Evolutionary conservation across 495 filamentous ascomycete genomes (phyloP), one percentile per base, ranked within the genome.

Genomic region (Clohesyomyces aquaticus): DNA sequence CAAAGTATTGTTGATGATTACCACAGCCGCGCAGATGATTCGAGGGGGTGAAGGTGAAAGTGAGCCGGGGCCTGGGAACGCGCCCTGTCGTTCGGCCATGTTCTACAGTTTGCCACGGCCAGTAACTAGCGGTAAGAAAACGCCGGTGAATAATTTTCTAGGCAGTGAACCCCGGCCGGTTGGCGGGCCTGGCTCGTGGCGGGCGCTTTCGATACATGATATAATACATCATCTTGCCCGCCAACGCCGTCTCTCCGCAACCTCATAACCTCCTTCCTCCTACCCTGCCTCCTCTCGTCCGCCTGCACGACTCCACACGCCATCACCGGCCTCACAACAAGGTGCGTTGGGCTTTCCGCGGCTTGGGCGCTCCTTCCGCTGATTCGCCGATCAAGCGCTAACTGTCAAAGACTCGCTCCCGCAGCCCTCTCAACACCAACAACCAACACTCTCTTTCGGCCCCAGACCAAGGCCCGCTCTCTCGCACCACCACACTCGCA

Each of bases 331-430:
- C 21, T 22, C 12, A 14, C 26, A 35, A n/a, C 26, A 46, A 67
- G 66, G 61, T 65, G 57, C 27, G 58, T 61, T 61, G 41, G 46
- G 56, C 32, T 45, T n/a, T 19, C n/a, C 11, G 57, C 22, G 47
- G 47, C 32, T 23, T 55, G 47, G 35, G 56, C 59, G 51, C 58
- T 63, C 52, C 48, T 70, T 49, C 63, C 67, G 50, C 56, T 59
- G 58, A 66, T 63, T 63, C 63, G 67, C 63, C 63, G 58, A 57
- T 63, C 63, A 63, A 59, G 67, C 67, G 67, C 67, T 70, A 70
- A 70, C 38, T 43, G n/a, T n/a, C n/a, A n/a, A n/a, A n/a, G n/a
- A n/a, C 50, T 55, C 59, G 21, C 32, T 18, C 42, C 27, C 43
- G 63, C 67, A 63, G 67, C 67, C 63, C 67, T 60, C 62, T 55